Percentiles rank a stretch among this genome's conserved stretches.
These are phyloP conservation scores for Aspergillus carbonarius DNA, from an alignment of 2,329 filamentous ascomycete genomes.

Conservation along the genomic window DNA sequence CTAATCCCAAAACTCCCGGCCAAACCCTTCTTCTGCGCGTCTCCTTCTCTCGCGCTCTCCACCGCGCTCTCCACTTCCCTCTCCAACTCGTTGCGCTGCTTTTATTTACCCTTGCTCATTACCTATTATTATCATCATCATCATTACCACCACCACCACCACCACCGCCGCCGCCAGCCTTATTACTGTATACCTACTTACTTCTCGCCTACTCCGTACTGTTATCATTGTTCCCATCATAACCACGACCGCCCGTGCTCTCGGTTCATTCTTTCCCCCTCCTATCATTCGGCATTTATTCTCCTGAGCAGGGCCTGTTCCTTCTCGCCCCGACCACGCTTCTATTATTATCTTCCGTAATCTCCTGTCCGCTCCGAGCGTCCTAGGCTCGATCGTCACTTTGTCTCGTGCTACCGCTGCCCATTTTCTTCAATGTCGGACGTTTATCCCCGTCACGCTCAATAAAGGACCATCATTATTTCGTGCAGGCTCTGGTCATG, in stretches of 20 bases:
- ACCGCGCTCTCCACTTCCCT: background rate
- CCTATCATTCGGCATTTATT: conserved; percentile 1
- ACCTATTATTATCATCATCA: background rate
- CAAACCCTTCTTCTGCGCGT: conserved; percentile 9
- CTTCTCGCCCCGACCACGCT: background rate
- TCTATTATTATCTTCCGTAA: conserved; percentile 1
- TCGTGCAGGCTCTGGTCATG: conserved; percentile 26
- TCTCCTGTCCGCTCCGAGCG: conserved; percentile 1
- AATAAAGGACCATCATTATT: conserved; percentile 9
- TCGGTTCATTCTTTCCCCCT: background rate
- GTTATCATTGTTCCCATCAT: background rate
- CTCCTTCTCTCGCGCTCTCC: conserved; percentile 1
- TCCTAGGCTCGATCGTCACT: background rate
- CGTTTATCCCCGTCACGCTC: conserved; percentile 7
- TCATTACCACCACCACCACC: background rate
- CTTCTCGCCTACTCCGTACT: background rate
- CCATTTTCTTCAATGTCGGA: conserved; percentile 6
- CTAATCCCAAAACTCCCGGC: conserved; percentile 5
- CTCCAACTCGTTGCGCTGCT: conserved; percentile 5
- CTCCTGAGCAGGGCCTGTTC: background rate
- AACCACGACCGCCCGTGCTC: background rate
- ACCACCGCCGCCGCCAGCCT: background rate
- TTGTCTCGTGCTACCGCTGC: background rate
- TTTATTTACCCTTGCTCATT: conserved; percentile 2
- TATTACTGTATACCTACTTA: background rate